Evolutionary conservation across 192 early-diverging fungal genomes (phyloP).

Genomic region (Backusella westeae): DNA sequence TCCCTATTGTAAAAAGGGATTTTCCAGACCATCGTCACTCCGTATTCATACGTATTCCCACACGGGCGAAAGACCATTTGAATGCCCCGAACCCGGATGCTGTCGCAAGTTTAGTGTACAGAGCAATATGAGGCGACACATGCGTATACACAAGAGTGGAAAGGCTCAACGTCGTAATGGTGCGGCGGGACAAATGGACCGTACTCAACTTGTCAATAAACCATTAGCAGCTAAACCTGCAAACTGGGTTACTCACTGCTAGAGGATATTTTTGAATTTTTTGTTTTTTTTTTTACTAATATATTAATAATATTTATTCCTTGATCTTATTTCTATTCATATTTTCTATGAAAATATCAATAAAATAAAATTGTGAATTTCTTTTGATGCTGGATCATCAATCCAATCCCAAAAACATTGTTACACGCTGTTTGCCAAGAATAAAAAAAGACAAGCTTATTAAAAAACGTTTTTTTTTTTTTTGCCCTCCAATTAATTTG

Average conservation of each 20-base stretch:
- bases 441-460: too few species aligned
- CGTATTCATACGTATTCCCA: constrained; percentile 62
- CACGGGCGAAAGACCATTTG: constrained; percentile 60
- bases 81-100: constrained; percentile 42
- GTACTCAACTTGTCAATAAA: constrained; percentile 12
- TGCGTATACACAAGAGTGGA: constrained; percentile 33
- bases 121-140: constrained; percentile 34
- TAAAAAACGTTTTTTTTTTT: neutral
- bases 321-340: constrained; percentile 9
- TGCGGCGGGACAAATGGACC: constrained; percentile 7
- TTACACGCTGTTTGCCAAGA: neutral
- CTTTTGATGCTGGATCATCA: constrained; percentile 1
- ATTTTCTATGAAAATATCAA: neutral
- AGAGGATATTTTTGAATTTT: neutral
- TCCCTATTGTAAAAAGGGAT: constrained; percentile 54
- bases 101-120: constrained; percentile 30
- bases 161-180: constrained; percentile 38
- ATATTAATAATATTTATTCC: neutral
- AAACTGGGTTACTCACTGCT: constrained; percentile 14
- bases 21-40: constrained; percentile 56
- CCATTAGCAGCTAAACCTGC: constrained; percentile 13
- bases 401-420: neutral
- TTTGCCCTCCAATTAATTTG: neutral
- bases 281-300: neutral
- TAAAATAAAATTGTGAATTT: neutral